Evolutionary conservation across 2,329 filamentous ascomycete genomes (phyloP), one percentile per base, ranked within the genome.

Genomic region (Grosmannia clavigera): DNA sequence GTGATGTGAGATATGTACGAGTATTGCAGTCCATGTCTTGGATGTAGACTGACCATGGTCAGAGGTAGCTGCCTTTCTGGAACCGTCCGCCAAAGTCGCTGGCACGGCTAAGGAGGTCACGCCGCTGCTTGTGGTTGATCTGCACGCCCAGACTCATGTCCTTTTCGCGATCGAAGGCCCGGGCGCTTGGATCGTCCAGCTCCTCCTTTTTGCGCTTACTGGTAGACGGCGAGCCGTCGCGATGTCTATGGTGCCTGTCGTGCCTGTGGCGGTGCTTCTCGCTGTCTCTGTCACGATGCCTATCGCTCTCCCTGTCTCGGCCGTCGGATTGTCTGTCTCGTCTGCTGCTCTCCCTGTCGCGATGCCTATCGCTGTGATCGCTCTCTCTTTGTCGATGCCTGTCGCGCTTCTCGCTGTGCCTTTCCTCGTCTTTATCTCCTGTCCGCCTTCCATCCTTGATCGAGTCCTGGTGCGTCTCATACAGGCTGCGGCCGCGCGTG

Each of bases 141-240:
- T 82, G 84, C 22, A 83, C 82, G 10, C 86, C 86, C 2, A 89
- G 75, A 48, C 83, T 87, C 83, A 97, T 96, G 71, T 97, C 94
- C 75, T 96, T 97, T 71, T 96, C 90, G 64, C 85, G 81, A 74
- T 96, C 90, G 73, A 97, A 97, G 0, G 83, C 87, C 62, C 92
- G 80, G 72, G 88, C 87, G 71, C 90, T 96, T 0, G 94, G 92
- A 70, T 97, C 92, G 72, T 96, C 92, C 38, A 40, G 38, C 27
- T 94, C 89, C 64, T 90, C 83, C 63, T 38, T 40, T 22, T 22
- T 50, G 38, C 40, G 85, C 83, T 22, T 80, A 76, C n/a, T 53
- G 22, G 19, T 31, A 55, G 58, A 35, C 19, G 46, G 19, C 46
- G 46, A 50, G 46, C 9, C n/a, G n/a, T 48, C 14, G 22, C 11